These are phyloP conservation scores for Globisporangium irregulare DNA, from an alignment of 352 stramenopile species.

Conservation along the genomic window DNA sequence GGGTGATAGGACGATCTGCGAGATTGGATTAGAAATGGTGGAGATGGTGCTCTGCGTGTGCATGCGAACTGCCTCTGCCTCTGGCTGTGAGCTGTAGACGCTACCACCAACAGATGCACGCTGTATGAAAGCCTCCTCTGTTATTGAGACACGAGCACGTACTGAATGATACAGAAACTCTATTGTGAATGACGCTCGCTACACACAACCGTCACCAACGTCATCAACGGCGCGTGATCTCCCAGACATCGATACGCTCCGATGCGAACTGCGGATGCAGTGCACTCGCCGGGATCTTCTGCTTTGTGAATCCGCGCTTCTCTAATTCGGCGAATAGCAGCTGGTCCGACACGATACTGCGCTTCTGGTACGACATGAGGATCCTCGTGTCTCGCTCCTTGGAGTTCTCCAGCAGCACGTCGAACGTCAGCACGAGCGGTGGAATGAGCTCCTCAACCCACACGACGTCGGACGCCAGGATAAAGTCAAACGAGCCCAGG, in stretches of 20 bases:
- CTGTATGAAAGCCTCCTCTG: neutral
- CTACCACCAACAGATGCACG: neutral
- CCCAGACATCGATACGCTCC: conserved; percentile 17
- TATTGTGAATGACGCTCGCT: neutral
- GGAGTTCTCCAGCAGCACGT: conserved; percentile 41
- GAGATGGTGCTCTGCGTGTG: neutral
- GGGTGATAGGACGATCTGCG: conserved; percentile 1
- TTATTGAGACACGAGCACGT: neutral
- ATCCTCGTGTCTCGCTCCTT: conserved; percentile 28
- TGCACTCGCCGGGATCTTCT: conserved; percentile 5
- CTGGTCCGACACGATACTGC: conserved; percentile 55
- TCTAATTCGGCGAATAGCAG: conserved; percentile 55
- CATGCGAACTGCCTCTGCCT: neutral
- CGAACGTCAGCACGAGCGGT: conserved; percentile 79
- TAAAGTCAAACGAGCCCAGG: conserved; percentile 67
- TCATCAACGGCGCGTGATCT: conserved; percentile 13
- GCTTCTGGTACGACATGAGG: conserved; percentile 72
- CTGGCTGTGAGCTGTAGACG: neutral
- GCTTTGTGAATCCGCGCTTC: conserved; percentile 21
- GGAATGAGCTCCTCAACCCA: conserved; percentile 88
- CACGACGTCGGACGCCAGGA: conserved; percentile 89
- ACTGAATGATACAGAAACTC: neutral
- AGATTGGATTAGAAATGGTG: neutral
- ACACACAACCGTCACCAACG: neutral
- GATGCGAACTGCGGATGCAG: conserved; percentile 21